Conservation (phyloP, 345 rosid genomes). For the Citrus cavaleriei region DNA sequence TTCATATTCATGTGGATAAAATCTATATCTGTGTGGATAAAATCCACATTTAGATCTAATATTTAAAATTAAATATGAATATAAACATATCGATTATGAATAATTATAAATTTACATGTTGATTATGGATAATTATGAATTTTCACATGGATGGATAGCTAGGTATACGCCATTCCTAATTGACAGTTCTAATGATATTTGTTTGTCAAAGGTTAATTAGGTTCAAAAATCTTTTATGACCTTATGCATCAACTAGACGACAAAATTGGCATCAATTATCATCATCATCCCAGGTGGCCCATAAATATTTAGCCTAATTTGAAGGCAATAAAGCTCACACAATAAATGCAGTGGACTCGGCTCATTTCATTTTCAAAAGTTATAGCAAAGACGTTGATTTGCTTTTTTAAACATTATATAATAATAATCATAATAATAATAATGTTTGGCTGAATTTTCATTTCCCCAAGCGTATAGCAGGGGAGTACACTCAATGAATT, state of each 20-base stretch:
- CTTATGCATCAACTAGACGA: background rate
- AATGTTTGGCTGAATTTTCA: background rate
- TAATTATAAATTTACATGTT: too few species aligned
- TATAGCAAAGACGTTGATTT: conserved; percentile 21
- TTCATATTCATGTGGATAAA: fast-evolving
- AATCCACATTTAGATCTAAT: fast-evolving
- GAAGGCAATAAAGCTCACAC: conserved; percentile 27
- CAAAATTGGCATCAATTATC: background rate
- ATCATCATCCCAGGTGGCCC: conserved; percentile 1
- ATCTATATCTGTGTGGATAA: fast-evolving
- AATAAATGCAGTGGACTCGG: conserved; percentile 25
- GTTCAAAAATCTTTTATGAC: background rate
- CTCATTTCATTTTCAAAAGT: conserved; percentile 5
- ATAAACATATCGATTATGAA: too few species aligned
- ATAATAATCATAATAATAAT: too few species aligned
- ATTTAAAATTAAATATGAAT: too few species aligned
- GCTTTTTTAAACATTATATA: background rate
- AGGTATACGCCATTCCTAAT: too few species aligned
- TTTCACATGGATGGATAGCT: too few species aligned
- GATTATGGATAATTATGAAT: too few species aligned
- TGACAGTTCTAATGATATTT: too few species aligned
- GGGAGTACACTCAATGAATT: background rate
- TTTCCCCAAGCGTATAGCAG: background rate
- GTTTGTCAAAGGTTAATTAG: background rate
- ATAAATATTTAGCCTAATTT: conserved; percentile 25